Percentiles rank a stretch among this genome's conserved stretches.
These are phyloP conservation scores for Stentor roeselii DNA, from an alignment of 73 alveolate genomes.

Conservation along the genomic window DNA sequence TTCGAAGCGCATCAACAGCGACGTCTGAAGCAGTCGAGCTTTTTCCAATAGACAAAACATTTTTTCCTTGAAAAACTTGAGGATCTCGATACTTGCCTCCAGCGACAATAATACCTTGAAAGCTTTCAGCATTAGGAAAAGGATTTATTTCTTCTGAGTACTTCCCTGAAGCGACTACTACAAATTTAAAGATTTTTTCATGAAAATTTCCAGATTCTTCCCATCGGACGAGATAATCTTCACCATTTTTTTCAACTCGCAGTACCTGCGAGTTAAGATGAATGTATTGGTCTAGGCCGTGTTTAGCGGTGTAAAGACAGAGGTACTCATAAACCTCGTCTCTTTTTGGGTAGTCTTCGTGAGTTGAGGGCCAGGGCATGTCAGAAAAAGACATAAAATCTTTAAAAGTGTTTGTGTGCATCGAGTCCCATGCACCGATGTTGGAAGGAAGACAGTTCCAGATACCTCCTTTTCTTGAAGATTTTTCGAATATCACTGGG, in stretches of 20 bases:
- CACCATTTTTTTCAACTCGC: background rate
- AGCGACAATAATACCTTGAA: background rate
- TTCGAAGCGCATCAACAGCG: background rate
- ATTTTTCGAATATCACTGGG: background rate
- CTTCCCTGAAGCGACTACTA: background rate
- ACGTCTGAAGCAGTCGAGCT: background rate
- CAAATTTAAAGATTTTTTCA: background rate
- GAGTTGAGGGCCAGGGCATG: constrained; percentile 14
- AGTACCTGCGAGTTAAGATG: background rate
- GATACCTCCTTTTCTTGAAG: background rate
- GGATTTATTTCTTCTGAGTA: background rate
- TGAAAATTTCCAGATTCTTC: background rate
- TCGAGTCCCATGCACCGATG: background rate
- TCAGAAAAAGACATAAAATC: background rate
- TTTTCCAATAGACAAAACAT: background rate
- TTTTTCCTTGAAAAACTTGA: background rate
- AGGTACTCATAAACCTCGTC: background rate
- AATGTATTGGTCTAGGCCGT: background rate
- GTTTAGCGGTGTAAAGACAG: background rate
- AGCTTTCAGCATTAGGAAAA: background rate
- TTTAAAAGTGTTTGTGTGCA: background rate
- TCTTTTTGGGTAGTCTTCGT: background rate
- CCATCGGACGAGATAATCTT: background rate
- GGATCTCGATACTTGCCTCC: constrained; percentile 13
- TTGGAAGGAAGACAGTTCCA: background rate